Conservation (phyloP, 2,329 filamentous ascomycete species). For the Apiospora koreana region DNA sequence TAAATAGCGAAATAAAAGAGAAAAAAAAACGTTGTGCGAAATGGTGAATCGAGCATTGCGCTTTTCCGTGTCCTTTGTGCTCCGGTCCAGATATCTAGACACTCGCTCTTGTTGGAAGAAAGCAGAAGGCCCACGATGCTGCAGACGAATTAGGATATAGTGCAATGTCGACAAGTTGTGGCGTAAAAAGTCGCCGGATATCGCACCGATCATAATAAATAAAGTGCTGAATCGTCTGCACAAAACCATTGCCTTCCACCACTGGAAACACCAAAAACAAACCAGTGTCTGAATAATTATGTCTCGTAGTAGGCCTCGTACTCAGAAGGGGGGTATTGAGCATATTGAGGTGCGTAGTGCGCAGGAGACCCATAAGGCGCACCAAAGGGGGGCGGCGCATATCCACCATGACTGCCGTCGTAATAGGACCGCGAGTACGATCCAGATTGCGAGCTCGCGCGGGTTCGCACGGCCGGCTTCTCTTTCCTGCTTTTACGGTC, state of each 20-base stretch:
- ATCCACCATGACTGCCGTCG: constrained; percentile 18
- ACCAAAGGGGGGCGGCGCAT: constrained; percentile 15
- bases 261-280: background rate
- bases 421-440: constrained; percentile 37
- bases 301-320: background rate
- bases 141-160: constrained; percentile 4
- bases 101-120: background rate
- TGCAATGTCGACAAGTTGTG: constrained; percentile 4
- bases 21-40: background rate
- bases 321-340: constrained; percentile 3
- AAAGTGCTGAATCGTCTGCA: background rate
- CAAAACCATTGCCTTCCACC: background rate
- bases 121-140: background rate
- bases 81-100: background rate
- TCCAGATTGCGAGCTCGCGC: constrained; percentile 51
- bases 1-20: constrained; percentile 15
- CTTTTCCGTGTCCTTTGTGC: background rate
- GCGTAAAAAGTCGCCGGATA: background rate
- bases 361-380: constrained; percentile 3
- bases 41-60: constrained; percentile 4
- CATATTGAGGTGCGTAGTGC: background rate
- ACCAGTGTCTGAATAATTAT: background rate
- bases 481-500: constrained; percentile 36
- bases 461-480: constrained; percentile 45
- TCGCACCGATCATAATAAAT: constrained; percentile 2